phyloP scores from a whole-genome alignment of 2,329 filamentous ascomycete genomes.

The Paecilomyces formosus region DNA sequence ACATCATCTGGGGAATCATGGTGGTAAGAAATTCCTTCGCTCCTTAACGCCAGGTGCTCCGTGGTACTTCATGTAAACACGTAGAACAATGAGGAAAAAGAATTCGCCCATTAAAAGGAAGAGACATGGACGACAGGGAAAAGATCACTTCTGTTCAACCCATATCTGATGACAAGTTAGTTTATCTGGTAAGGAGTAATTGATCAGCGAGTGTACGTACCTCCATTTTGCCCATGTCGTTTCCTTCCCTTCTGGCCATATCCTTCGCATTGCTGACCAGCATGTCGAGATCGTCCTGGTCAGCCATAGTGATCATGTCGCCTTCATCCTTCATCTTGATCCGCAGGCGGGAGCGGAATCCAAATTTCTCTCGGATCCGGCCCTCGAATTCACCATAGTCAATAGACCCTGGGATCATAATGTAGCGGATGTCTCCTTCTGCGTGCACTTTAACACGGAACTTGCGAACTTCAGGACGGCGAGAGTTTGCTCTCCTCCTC shows the following conservation, averaged over 20 bases:
- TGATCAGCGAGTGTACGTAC: slow-evolving; percentile 49
- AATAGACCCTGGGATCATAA: slow-evolving; percentile 69
- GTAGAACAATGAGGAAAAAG: background rate
- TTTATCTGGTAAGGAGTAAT: background rate
- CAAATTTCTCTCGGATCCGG: slow-evolving; percentile 81
- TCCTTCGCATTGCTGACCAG: slow-evolving; percentile 64
- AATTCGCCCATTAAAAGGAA: background rate
- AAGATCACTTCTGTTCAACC: slow-evolving; percentile 9
- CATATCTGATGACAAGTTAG: slow-evolving; percentile 10
- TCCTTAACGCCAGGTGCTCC: slow-evolving; percentile 1
- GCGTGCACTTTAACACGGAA: slow-evolving; percentile 88
- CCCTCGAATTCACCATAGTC: slow-evolving; percentile 71
- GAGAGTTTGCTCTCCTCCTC: slow-evolving; percentile 21
- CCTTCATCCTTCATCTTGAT: slow-evolving; percentile 90
- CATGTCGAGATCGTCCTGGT: slow-evolving; percentile 94
- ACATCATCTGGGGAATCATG: background rate
- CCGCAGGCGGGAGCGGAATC: slow-evolving; percentile 52
- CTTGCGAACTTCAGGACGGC: slow-evolving; percentile 60
- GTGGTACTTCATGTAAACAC: slow-evolving; percentile 2
- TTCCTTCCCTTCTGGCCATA: slow-evolving; percentile 62
- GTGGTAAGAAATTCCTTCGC: background rate
- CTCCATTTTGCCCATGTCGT: slow-evolving; percentile 90
- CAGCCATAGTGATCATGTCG: slow-evolving; percentile 95
- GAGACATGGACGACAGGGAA: background rate
- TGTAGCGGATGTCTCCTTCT: slow-evolving; percentile 79